Evolutionary conservation across 2,329 filamentous ascomycete genomes (phyloP), one percentile per base, ranked within the genome.

Genomic region (Ophiostoma sp.): DNA sequence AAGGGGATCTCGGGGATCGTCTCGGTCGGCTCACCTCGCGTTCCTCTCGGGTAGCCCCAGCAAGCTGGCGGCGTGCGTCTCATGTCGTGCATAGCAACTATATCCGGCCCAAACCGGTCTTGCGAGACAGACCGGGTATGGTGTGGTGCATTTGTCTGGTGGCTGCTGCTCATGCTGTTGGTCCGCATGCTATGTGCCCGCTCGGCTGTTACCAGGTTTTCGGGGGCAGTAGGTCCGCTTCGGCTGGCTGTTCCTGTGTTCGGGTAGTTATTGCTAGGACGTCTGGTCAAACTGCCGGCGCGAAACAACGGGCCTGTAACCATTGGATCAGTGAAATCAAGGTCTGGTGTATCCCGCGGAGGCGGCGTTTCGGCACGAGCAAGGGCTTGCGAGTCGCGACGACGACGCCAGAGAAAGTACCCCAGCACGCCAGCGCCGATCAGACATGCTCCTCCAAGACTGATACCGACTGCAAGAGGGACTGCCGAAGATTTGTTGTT

Each of bases 11-110:
- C 72, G 13, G 69, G 62, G 17, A 68, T 68, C 1, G 71, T 44
- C 48, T 69, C 60, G 11, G 60, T 35, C 36, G 48, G 68, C 48
- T 57, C 36, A 1, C 31, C 35, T 13, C 27, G 5, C 11, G 44
- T 48, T 48, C 7, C n/a, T 11, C n/a, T n/a, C 11, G 44, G 69
- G 7, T 27, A 36, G 0, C 64, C 57, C 64, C 70, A 70, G 10
- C 52, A 68, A 0, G 69, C 41, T 0, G 71, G 69, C 33, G 72
- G 70, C 5, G 68, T 62, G 5, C 68, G 69, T n/a, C 70, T 70
- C 41, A 74, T 57, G 31, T 69, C 67, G 17, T 74, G 73, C 72
- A 73, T 73, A 13, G 73, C 72, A 23, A 73, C 71, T 15, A 69
- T 66, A 23, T 73, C 73, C 0, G 70, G 35, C 0, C 67, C 41